These are phyloP conservation scores for Lactarius psammicola DNA, from an alignment of 768 basidiomycete genomes.

Conservation along the genomic window DNA sequence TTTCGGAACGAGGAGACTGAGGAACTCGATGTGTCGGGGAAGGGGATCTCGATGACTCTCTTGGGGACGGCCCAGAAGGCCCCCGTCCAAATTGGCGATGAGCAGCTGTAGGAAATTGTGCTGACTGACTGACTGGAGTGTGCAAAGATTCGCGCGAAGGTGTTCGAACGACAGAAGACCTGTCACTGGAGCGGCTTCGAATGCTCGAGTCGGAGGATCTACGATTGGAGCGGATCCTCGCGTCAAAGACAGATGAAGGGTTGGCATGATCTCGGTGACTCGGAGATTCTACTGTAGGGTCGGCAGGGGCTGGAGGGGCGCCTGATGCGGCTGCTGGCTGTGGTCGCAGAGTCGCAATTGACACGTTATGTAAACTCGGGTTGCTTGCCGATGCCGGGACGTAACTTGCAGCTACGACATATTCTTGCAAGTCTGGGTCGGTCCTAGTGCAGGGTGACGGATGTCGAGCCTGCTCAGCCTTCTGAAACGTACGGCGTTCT, in stretches of 20 bases:
- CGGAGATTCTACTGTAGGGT: not conserved
- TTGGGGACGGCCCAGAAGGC: not conserved
- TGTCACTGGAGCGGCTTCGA: slow-evolving; percentile 15
- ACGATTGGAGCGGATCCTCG: not conserved
- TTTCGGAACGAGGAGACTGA: not conserved
- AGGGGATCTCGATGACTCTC: not conserved
- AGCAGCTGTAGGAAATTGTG: not conserved
- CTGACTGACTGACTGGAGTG: not conserved
- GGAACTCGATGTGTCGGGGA: not conserved
- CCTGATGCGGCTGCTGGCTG: not conserved
- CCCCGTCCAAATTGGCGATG: slow-evolving; percentile 4
- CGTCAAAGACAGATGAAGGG: not conserved
- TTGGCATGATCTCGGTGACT: not conserved
- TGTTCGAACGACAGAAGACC: not conserved
- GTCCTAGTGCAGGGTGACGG: not conserved
- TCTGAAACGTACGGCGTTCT: not conserved
- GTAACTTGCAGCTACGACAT: not conserved
- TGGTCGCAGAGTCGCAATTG: not conserved
- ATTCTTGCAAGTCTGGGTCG: not conserved
- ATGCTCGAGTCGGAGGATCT: slow-evolving; percentile 1
- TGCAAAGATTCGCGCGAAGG: not conserved
- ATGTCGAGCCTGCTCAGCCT: not conserved
- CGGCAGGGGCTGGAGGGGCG: not conserved
- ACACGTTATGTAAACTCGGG: not conserved
- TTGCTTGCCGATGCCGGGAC: not conserved